phyloP scores from a whole-genome alignment of 345 rosid species.

The Tarenaya hassleriana region DNA sequence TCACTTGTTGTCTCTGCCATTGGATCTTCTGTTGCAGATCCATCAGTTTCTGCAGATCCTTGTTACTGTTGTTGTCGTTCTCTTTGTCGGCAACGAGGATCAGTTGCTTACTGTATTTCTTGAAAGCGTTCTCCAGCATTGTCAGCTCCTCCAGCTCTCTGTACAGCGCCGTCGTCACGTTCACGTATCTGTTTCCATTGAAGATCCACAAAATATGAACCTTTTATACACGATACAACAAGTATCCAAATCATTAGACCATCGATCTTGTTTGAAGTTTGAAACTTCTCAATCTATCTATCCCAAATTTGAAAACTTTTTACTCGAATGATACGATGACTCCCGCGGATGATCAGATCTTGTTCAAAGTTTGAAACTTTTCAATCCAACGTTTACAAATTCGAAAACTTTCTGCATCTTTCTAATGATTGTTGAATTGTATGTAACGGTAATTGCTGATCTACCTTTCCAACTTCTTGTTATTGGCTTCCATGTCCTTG shows the following conservation, averaged over 20 bases:
- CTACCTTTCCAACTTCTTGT: slow-evolving; percentile 71
- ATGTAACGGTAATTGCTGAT: background rate
- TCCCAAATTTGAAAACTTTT: too few relatives aligned
- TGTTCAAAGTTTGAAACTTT: background rate
- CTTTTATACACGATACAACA: too few relatives aligned
- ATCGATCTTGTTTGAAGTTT: slow-evolving; percentile 14
- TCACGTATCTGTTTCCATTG: slow-evolving; percentile 41
- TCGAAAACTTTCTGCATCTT: too few relatives aligned
- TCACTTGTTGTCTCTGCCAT: slow-evolving; percentile 72
- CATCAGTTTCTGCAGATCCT: slow-evolving; percentile 40
- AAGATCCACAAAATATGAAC: background rate
- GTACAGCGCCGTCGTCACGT: slow-evolving; percentile 55
- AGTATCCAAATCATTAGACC: too few relatives aligned
- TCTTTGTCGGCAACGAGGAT: slow-evolving; percentile 29
- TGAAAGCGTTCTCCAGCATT: slow-evolving; percentile 42
- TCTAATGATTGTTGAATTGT: too few relatives aligned
- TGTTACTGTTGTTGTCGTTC: slow-evolving; percentile 22
- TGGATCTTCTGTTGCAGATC: slow-evolving; percentile 63
- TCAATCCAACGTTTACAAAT: too few relatives aligned
- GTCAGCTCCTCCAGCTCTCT: slow-evolving; percentile 85
- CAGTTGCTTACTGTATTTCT: slow-evolving; percentile 31
- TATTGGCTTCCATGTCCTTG: slow-evolving; percentile 60
- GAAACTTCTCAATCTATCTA: too few relatives aligned
- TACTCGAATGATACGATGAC: background rate
- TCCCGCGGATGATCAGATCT: background rate